A percentile compares a stretch with the other conserved stretches of the same genome.
Evolutionary conservation across 176 grass and related monocot genomes (phyloP).

Genomic region (maize (Zea mays)): Zm-B73-REFERENCE-NAM-5.0 NC_050099.1:161142001-161142500

Average conservation of each 20-base stretch:
- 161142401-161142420: constrained; percentile 52
- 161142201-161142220: too few species aligned
- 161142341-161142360: not conserved
- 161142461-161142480: constrained; percentile 95
- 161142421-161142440: constrained; percentile 92
- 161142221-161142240: not conserved
- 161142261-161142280: constrained; percentile 29
- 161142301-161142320: constrained; percentile 4
- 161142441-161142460: constrained; percentile 97
- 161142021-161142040: not conserved
- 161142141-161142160: not conserved
- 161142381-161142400: constrained; percentile 1
- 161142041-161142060: not conserved
- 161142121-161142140: not conserved
- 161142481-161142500: constrained; percentile 95
- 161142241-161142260: not conserved
- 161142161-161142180: not conserved
- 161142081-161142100: not conserved
- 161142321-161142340: not conserved
- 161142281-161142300: not conserved
- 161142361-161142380: constrained; percentile 10
- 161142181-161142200: not conserved
- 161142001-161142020: not conserved
- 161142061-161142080: not conserved
- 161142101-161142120: not conserved